Evolutionary conservation across 805 yeast genomes (phyloP), one percentile per base, ranked within the genome.

Genomic region (Candida vaughaniae): DNA sequence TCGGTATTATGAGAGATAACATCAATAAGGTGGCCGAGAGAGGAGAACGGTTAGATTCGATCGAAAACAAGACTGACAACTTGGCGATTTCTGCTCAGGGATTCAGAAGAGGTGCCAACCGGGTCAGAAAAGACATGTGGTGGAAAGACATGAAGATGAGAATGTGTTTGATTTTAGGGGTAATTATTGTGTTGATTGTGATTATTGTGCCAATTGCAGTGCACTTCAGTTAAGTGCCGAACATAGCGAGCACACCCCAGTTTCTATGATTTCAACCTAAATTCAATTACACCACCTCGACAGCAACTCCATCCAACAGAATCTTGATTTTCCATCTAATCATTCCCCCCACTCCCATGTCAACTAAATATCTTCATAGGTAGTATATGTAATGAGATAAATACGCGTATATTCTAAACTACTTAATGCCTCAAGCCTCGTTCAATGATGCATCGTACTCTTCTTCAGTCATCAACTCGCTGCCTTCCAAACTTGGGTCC

Each of bases 91-190:
- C 87, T 31, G 98, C 99, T 7, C 91, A 87, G 51, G 93, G 95
- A 25, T 91, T 93, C 71, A 87, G 95, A 60, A 78, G 95, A 60
- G 95, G 96, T 27, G 98, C 99, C 42, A 91, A 91, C 68, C 82
- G 95, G 53, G 97, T 91, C 32, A 85, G 99, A 67, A 91, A 90
- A 64, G 95, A 90, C 58, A 91, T 91, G 97, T 91, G 98, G 98
- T 86, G 95, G 85, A 91, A 93, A 65, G 96, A 91, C 62, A 76
- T 93, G 78, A 93, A 93, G 71, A 85, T 93, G 91, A 83, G 95
- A 64, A 69, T 90, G 72, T 91, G 98, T 64, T 66, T 86, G 40
- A 82, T 90, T 42, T 79, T 83, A 32, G 85, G 83, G 19, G 81
- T 82, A 17, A 67, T 93, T 36, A 80, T 91, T 55, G 79, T 90